Conservation (phyloP, 2,329 filamentous ascomycete genomes). For the Diplodia seriata region DNA sequence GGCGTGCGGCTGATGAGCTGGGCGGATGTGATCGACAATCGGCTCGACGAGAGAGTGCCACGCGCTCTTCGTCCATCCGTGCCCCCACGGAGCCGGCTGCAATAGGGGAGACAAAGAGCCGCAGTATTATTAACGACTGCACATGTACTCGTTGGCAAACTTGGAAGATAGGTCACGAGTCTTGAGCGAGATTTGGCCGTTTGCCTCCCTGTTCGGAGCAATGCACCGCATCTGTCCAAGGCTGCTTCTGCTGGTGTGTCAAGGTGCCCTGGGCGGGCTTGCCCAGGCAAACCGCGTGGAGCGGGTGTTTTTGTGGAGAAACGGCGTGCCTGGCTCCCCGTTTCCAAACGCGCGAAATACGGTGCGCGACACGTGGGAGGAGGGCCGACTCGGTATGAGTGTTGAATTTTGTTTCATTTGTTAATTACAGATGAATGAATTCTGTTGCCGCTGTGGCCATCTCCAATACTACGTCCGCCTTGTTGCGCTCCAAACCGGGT, state of each 20-base stretch:
- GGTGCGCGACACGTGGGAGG: neutral
- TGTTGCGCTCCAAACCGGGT: slow-evolving; percentile 6
- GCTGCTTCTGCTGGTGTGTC: slow-evolving; percentile 10
- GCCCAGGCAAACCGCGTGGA: neutral
- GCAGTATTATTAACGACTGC: neutral
- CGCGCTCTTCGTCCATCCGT: neutral
- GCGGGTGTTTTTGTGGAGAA: slow-evolving; percentile 7
- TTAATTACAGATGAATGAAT: slow-evolving; percentile 19
- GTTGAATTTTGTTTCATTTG: slow-evolving; percentile 12
- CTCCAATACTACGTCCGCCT: neutral
- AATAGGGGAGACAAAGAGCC: neutral
- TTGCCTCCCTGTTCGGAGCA: slow-evolving; percentile 5
- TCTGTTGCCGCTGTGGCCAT: slow-evolving; percentile 23
- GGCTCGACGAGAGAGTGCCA: neutral
- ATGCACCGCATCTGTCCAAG: slow-evolving; percentile 5
- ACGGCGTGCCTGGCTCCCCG: neutral
- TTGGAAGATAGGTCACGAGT: neutral
- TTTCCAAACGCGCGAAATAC: slow-evolving; percentile 10
- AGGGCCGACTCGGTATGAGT: neutral
- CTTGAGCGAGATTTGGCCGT: neutral
- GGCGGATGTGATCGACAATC: neutral
- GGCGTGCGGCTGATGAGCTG: neutral
- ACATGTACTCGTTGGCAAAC: neutral
- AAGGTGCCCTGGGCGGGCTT: neutral
- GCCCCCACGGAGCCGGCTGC: neutral